Percentiles rank a stretch among this genome's conserved stretches.
Evolutionary conservation across 306 rosid species (phyloP).

Genomic region (Ochetophila trinervis): DNA sequence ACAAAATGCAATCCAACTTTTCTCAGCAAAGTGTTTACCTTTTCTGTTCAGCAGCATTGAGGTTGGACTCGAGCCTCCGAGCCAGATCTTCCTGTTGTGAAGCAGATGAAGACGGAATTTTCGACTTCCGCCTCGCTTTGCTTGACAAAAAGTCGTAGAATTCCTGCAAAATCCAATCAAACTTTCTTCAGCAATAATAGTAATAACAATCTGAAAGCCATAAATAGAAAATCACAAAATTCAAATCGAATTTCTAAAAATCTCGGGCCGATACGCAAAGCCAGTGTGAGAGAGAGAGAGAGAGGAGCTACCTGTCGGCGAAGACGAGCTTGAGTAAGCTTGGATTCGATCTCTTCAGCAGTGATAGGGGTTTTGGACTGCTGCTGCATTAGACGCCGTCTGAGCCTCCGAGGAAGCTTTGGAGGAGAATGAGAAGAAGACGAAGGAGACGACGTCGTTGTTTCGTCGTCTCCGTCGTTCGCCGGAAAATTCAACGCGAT

Average conservation of each 20-base stretch:
- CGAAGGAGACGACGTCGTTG: slow-evolving; percentile 35
- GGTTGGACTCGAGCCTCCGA: slow-evolving; percentile 75
- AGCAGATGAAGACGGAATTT: slow-evolving; percentile 58
- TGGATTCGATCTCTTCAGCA: slow-evolving; percentile 77
- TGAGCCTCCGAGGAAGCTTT: slow-evolving; percentile 69
- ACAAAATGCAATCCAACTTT: no score
- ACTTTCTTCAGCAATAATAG: neutral
- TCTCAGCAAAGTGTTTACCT: slow-evolving; percentile 37
- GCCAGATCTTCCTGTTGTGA: slow-evolving; percentile 73
- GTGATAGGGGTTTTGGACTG: slow-evolving; percentile 65
- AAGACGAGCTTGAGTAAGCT: slow-evolving; percentile 47
- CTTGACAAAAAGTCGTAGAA: slow-evolving; percentile 65
- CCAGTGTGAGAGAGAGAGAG: neutral
- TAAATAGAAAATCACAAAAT: neutral
- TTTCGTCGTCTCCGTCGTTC: slow-evolving; percentile 14
- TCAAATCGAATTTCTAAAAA: slow-evolving; percentile 16
- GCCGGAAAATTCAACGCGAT: slow-evolving; percentile 52
- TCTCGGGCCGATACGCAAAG: slow-evolving; percentile 28
- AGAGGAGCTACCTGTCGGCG: slow-evolving; percentile 62
- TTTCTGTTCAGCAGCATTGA: slow-evolving; percentile 88
- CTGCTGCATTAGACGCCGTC: slow-evolving; percentile 46
- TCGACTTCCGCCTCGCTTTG: slow-evolving; percentile 81
- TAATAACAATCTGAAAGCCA: neutral
- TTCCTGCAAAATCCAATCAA: slow-evolving; percentile 42
- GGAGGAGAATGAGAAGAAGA: slow-evolving; percentile 24